Conservation (phyloP, 352 stramenopile genomes). For the Phytopythium mirpurense region DNA sequence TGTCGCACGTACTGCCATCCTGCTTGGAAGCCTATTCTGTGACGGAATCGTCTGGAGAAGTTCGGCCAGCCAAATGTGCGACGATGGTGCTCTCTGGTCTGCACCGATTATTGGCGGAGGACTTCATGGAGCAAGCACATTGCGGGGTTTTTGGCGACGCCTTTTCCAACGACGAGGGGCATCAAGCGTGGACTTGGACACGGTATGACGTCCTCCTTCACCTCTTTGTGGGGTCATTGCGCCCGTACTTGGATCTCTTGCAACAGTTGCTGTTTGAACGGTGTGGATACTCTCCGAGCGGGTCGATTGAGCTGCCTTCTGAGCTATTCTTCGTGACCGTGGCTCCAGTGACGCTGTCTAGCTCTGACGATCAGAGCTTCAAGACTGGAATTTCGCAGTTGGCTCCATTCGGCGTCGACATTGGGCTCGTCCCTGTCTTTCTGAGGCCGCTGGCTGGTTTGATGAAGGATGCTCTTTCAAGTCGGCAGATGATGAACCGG, state of each 20-base stretch:
- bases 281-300: conserved; percentile 19
- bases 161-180: not conserved
- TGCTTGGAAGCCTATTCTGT: conserved; percentile 17
- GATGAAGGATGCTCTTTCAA: conserved; percentile 46
- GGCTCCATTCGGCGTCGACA: conserved; percentile 39
- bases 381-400: conserved; percentile 27
- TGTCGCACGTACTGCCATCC: conserved; percentile 21
- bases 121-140: conserved; percentile 29
- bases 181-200: conserved; percentile 14
- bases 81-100: conserved; percentile 38
- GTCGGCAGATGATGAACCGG: conserved; percentile 59
- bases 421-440: conserved; percentile 35
- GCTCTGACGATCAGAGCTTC: conserved; percentile 24
- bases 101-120: conserved; percentile 33
- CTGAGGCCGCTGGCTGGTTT: conserved; percentile 22
- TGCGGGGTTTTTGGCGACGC: not conserved
- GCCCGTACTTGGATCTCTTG: conserved; percentile 45
- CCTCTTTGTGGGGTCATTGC: conserved; percentile 37
- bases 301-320: conserved; percentile 30
- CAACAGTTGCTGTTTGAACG: conserved; percentile 44
- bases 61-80: conserved; percentile 1
- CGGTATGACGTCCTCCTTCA: conserved; percentile 39
- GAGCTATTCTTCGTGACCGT: conserved; percentile 49
- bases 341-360: not conserved
- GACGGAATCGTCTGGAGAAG: not conserved